Percentiles rank a stretch among this genome's conserved stretches.
Evolutionary conservation across 2,329 filamentous ascomycete genomes (phyloP).

Genomic region (Penicillium sclerotigenum): DNA sequence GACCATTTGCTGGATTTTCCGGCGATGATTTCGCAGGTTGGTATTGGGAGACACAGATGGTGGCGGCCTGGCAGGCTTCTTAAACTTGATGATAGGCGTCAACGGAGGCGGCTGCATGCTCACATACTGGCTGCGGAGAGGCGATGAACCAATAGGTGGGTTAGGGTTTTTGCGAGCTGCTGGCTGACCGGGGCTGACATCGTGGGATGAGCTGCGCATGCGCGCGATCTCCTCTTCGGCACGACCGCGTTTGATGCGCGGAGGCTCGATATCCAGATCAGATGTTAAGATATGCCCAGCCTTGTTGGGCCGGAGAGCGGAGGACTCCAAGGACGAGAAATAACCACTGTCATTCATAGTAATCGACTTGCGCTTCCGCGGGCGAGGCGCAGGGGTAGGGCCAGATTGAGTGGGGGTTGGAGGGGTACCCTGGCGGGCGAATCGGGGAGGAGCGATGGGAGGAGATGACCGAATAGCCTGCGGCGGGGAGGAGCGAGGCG

Average conservation of each 20-base stretch:
- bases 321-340: conserved; percentile 93
- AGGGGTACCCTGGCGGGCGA: conserved; percentile 62
- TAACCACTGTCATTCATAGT: conserved; percentile 93
- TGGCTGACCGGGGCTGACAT: conserved; percentile 66
- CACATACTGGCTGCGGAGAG: conserved; percentile 57
- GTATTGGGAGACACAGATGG: conserved; percentile 89
- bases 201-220: conserved; percentile 85
- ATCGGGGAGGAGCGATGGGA: conserved; percentile 62
- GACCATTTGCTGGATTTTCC: conserved; percentile 75
- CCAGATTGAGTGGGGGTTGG: conserved; percentile 67
- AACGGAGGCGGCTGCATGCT: conserved; percentile 69
- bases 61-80: conserved; percentile 61
- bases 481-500: conserved; percentile 48
- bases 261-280: conserved; percentile 69
- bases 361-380: conserved; percentile 72
- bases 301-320: conserved; percentile 69
- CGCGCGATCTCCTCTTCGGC: conserved; percentile 95
- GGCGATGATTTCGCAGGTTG: conserved; percentile 82
- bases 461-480: conserved; percentile 81
- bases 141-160: conserved; percentile 61
- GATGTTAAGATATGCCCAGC: conserved; percentile 66
- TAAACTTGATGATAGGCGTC: conserved; percentile 81
- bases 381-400: conserved; percentile 62
- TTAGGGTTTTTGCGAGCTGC: conserved; percentile 42
- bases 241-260: conserved; percentile 78